phyloP scores from a whole-genome alignment of 2,329 filamentous ascomycete species.

The Stemphylium vesicarium region DNA sequence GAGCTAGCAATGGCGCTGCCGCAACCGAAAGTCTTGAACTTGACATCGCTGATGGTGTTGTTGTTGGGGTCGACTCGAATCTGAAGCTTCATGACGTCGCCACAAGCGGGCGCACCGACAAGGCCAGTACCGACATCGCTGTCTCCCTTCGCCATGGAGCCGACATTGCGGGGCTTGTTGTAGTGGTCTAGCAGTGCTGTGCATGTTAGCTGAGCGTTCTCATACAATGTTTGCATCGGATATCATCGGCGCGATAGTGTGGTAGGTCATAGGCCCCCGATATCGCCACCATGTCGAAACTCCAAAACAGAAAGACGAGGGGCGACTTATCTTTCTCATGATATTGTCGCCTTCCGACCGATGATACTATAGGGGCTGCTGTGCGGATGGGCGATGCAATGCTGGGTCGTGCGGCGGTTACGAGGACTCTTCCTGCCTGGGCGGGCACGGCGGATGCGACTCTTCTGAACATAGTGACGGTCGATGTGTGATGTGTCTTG shows the following conservation, averaged over 20 bases:
- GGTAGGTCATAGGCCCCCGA: slow-evolving; percentile 7
- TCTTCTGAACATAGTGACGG: slow-evolving; percentile 63
- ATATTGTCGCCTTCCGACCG: slow-evolving; percentile 58
- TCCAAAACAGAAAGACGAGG: slow-evolving; percentile 1
- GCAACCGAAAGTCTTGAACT: slow-evolving; percentile 98
- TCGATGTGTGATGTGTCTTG: slow-evolving; percentile 21
- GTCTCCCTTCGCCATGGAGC: slow-evolving; percentile 79
- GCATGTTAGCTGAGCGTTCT: slow-evolving; percentile 49
- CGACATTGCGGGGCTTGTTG: slow-evolving; percentile 78
- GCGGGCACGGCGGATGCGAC: slow-evolving; percentile 61
- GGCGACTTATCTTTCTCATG: slow-evolving; percentile 69
- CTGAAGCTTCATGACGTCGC: slow-evolving; percentile 93
- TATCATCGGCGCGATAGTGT: slow-evolving; percentile 6
- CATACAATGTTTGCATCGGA: neutral
- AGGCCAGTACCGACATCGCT: slow-evolving; percentile 87
- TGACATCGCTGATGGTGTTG: slow-evolving; percentile 90
- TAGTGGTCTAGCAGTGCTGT: slow-evolving; percentile 77
- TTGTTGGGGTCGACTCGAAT: slow-evolving; percentile 88
- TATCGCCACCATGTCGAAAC: slow-evolving; percentile 21
- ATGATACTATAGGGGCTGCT: slow-evolving; percentile 51
- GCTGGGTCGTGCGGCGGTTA: slow-evolving; percentile 57
- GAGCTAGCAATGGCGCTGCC: slow-evolving; percentile 93
- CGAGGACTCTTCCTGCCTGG: slow-evolving; percentile 58
- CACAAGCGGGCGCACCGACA: slow-evolving; percentile 87
- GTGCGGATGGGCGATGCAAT: slow-evolving; percentile 55